These are phyloP conservation scores for Funneliformis geosporum DNA, from an alignment of 192 early-diverging fungal genomes.

Conservation along the genomic window DNA sequence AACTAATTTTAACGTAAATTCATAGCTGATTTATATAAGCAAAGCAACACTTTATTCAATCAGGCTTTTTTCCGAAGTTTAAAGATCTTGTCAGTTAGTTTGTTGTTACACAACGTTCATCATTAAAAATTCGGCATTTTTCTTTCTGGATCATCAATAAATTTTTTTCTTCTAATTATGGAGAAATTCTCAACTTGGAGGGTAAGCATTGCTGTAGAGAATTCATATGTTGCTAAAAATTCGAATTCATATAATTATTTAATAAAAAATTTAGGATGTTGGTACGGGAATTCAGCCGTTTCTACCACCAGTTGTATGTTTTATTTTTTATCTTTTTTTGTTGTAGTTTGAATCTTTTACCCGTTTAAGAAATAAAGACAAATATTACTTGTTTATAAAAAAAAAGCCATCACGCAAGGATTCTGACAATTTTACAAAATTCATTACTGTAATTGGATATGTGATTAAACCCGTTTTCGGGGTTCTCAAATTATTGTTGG, in stretches of 20 bases:
- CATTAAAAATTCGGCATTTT: background rate
- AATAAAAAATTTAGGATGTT: constrained; percentile 50
- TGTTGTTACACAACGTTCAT: background rate
- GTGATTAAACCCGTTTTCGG: constrained; percentile 51
- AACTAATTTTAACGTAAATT: too few species aligned
- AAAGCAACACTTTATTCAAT: background rate
- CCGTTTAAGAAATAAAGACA: background rate
- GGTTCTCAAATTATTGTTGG: constrained; percentile 43
- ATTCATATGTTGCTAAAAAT: background rate
- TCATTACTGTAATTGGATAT: constrained; percentile 38
- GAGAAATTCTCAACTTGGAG: constrained; percentile 91
- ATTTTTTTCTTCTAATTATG: constrained; percentile 49
- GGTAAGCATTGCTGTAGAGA: constrained; percentile 41
- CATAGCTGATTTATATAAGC: too few species aligned
- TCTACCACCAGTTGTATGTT: constrained; percentile 69
- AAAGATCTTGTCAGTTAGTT: background rate
- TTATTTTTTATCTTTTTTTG: background rate
- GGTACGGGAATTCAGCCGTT: constrained; percentile 92
- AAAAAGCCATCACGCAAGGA: constrained; percentile 55
- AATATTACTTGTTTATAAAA: background rate
- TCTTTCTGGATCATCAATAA: too few species aligned
- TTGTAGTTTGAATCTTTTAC: background rate
- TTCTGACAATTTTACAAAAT: constrained; percentile 38
- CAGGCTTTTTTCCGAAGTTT: background rate
- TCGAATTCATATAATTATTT: background rate